These are phyloP conservation scores for Chaetomium sp. DNA, from an alignment of 2,329 filamentous ascomycete species.

Conservation along the genomic window DNA sequence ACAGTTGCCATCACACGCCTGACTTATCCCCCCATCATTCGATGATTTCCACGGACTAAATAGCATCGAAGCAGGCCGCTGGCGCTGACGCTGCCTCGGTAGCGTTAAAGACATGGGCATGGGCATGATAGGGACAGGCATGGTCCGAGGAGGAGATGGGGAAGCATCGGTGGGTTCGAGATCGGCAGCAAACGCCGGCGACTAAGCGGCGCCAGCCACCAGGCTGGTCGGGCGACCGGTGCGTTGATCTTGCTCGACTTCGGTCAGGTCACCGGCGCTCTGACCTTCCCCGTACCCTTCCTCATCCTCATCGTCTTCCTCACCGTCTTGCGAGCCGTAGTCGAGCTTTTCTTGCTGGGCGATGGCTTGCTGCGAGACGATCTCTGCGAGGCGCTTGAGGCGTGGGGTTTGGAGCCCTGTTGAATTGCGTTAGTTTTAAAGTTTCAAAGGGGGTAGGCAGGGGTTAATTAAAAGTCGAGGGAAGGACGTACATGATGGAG, in stretches of 20 bases:
- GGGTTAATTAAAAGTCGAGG: not conserved
- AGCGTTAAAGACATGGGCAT: not conserved
- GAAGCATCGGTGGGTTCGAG: conserved; percentile 1
- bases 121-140: not conserved
- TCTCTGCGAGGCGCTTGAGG: conserved; percentile 93
- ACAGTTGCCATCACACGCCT: not conserved
- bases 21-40: not conserved
- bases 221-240: not conserved
- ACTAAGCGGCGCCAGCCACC: conserved; percentile 30
- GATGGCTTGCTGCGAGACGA: conserved; percentile 92
- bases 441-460: too few relatives aligned
- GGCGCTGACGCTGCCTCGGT: conserved; percentile 19
- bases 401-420: conserved; percentile 91
- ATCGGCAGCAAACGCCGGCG: conserved; percentile 18
- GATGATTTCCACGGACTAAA: conserved; percentile 19
- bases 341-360: conserved; percentile 87
- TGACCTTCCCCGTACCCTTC: not conserved
- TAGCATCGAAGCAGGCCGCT: conserved; percentile 26
- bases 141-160: conserved; percentile 15
- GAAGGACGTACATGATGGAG: conserved; percentile 76
- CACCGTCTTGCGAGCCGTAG: conserved; percentile 41
- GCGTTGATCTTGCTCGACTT: conserved; percentile 12
- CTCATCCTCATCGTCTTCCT: conserved; percentile 33
- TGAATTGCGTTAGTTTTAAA: conserved; percentile 2
- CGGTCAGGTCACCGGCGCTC: conserved; percentile 13